Base-by-base conservation (phyloP, 1,284 basidiomycete species). In the Testicularia cyperi region DNA sequence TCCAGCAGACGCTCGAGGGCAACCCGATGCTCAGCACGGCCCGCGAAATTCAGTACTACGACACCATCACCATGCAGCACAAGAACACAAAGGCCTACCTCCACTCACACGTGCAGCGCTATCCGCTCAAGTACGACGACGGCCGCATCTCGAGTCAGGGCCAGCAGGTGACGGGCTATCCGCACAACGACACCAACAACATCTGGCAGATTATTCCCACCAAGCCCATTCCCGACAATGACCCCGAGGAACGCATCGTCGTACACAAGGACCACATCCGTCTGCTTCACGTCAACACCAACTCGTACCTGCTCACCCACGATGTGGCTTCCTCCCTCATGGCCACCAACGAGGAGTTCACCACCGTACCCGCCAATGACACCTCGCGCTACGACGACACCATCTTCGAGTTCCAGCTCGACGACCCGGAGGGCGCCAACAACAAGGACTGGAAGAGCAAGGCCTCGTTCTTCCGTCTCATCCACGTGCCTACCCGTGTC, bases 341-440 rank as follows among this genome's bases (percentile, higher is more conserved):
- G 87, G 85, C 94, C 8, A 98, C 95, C 28, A 97, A 98, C 78
- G 91, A 96, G 77, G 95, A 99, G 78, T 92, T 98, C 77, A 99
- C 1, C 25, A 72, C 70, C 2, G 22, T 41, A 5, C 56, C 71
- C 41, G 91, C 92, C 33, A 68, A 92, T 66, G 65, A 75, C 38
- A 62, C 66, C 8, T 49, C 44, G 29, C 62, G 65, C 20, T 65
- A 60, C 37, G 49, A 66, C 19, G 92, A 75, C 33, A 72, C 72
- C 7, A 49, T 72, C 16, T 76, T 74, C 30, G 71, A 75, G 39
- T 35, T 76, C 9, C 41, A 54, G 14, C 54, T 76, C 26, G 55
- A 65, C 25, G 52, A 44, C 10, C 27, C 44, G 7, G 55, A 64
- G 5, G 31, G 30, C 7, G n/a, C n/a, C n/a, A 31, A 38, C 10